Percentiles rank a stretch among this genome's conserved stretches.
Evolutionary conservation across 306 rosid species (phyloP).

Genomic region (Arachis hypogaea): DNA sequence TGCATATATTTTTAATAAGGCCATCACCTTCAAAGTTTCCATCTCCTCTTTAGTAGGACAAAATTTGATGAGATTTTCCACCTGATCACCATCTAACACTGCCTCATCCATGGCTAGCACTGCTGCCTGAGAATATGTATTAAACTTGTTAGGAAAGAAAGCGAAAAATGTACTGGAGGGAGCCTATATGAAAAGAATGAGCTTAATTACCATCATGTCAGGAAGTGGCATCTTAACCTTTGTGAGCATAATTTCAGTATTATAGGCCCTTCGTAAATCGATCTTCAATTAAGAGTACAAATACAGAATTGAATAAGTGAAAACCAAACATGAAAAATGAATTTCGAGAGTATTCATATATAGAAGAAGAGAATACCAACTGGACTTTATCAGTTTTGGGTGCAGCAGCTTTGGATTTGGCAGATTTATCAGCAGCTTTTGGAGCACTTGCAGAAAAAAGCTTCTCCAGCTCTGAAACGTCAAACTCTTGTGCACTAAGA

Average conservation of each 20-base stretch:
- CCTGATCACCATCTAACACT: constrained; percentile 89
- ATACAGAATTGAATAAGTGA: constrained; percentile 24
- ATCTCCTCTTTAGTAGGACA: constrained; percentile 98
- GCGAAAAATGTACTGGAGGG: constrained; percentile 23
- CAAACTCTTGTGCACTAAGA: constrained; percentile 86
- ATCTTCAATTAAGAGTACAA: constrained; percentile 51
- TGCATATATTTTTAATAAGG: constrained; percentile 24
- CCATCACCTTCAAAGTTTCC: constrained; percentile 80
- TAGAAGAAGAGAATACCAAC: constrained; percentile 62
- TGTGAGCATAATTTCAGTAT: constrained; percentile 97
- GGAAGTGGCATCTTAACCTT: constrained; percentile 99
- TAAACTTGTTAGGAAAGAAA: constrained; percentile 26
- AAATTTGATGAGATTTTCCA: constrained; percentile 91
- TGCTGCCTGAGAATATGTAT: constrained; percentile 70
- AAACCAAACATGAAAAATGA: constrained; percentile 34
- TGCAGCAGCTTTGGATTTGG: constrained; percentile 74
- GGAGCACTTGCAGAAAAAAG: constrained; percentile 86
- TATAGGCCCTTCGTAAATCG: constrained; percentile 89
- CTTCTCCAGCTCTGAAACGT: constrained; percentile 83
- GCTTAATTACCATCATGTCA: constrained; percentile 72
- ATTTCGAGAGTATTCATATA: neutral
- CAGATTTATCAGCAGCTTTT: constrained; percentile 64
- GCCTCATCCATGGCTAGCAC: constrained; percentile 87
- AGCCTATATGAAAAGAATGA: neutral
- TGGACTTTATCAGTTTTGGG: constrained; percentile 80